Base-by-base conservation (phyloP, 768 basidiomycete genomes). In the Boletellus ananiceps region DNA sequence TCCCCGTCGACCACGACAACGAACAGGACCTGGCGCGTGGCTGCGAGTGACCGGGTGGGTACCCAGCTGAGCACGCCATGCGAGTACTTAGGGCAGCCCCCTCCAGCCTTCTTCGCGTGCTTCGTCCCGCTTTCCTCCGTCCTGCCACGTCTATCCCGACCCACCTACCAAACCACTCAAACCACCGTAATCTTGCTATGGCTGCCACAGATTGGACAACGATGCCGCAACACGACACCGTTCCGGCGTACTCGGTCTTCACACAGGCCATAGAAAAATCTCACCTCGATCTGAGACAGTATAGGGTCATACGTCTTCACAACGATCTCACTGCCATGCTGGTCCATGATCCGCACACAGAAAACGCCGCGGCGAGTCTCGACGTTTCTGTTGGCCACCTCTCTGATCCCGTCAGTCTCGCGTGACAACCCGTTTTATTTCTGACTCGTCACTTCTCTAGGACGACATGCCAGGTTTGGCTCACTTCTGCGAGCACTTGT, bases 381-480 rank as follows among this genome's bases (percentile, higher is more conserved):
- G 90, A 95, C 68, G 93, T 98, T 44, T 85, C 86, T 32, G 93
- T 97, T 2, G 96, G 96, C 4, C 94, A 98, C 68, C 68, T 99
- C 46, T 82, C 79, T 38, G 96, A 99, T 68, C 96, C 96, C 14
- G 91, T 91, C 63, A 68, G 86, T 74, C 12, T 0, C 34, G 35
- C n/a, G 16, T 13, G 41, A 12, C 12, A 5, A 1, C 18, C 15
- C n/a, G 11, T 25, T 34, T 16, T 23, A 15, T 16, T 44, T n/a
- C 41, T 36, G 11, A n/a, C n/a, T 9, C 40, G 12, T 11, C 27
- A 19, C 27, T 25, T 38, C 6, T 51, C 39, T 41, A 89, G 83
- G 83, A 79, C 64, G 92, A 95, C 63, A 87, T 93, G 79, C 93
- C 89, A 9, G 93, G 93, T 11, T 76, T 94, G 38, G 93, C 93